Evolutionary conservation across 2,329 filamentous ascomycete species (phyloP), one percentile per base, ranked within the genome.

Genomic region (Sphaerostilbella broomeana): DNA sequence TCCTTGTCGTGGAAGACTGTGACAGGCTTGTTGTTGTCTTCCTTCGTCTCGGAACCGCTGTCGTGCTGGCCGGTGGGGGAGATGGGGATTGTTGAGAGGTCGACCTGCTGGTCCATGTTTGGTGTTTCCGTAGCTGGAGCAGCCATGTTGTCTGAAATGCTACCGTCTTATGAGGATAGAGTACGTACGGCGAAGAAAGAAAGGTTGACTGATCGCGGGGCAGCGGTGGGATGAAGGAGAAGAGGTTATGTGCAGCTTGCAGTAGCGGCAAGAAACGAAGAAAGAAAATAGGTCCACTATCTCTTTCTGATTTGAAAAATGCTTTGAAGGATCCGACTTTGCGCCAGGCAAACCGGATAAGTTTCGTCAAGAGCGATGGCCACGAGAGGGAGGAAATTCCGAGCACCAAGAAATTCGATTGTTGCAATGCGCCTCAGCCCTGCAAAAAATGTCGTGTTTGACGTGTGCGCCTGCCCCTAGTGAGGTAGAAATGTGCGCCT

Each of bases 1-100:
- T 95, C 85, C 54, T 92, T 84, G 69, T 97, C 88, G 63, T 98
- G 89, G 72, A 98, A 98, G 53, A 98, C 90, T 32, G 92, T 98
- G 56, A 95, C 75, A 36, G 84, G 72, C 60, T 89, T 81, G 49
- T 65, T 65, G 49, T 65, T 65, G 49, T 70, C 67, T 38, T 63
- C 64, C 40, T 72, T 70, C 48, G 67, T 63, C 40, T 69, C 63
- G 44, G 65, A 58, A 53, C 67, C 64, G 45, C 71, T 68, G 42
- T 71, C 66, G 44, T 70, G 59, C 51, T 75, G 74, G 48, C 81
- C 77, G 47, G 71, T 73, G 37, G 77, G 78, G 36, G 77, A 79
- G 60, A 83, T 75, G 51, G 79, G 79, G 44, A 83, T 82, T 36
- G 78, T 81, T 44, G 76, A 79, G 45, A 82, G 69, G 51, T 83